Evolutionary conservation across 2,329 filamentous ascomycete genomes (phyloP), one percentile per base, ranked within the genome.

Genomic region (Dactylellina haptotyla): DNA sequence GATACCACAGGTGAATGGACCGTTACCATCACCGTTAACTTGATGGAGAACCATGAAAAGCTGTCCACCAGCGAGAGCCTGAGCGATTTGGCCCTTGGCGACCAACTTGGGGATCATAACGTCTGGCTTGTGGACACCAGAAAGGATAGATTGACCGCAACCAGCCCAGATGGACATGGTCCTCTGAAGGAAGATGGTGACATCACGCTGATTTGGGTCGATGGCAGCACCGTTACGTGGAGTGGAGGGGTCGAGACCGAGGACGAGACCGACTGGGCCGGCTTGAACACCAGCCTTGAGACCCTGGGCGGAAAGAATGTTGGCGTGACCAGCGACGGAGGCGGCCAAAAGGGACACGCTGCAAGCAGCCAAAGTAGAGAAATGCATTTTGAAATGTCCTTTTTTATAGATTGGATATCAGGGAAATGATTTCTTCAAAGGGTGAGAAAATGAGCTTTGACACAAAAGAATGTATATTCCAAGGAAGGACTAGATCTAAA

Each of bases 1-100:
- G 18, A 71, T 64, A 41, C 4, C 48, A 28, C 66, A 71, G n/a
- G n/a, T 28, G 28, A 71, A 71, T n/a, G 66, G 66, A 6, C 66
- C 66, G 41, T 58, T 63, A 2, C 66, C 66, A 12, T 71, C 57
- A 10, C 66, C 66, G 28, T 71, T 64, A n/a, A 71, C 58, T 34
- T 63, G 57, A 20, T 71, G 66, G 30, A 64, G 23, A 1, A 37
- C 18, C 66, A 71, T 41, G 26, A 23, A 25, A 20, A 71, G 14
- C 30, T 50, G 41, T 2, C 57, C 57, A 25, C 66, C 66, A 10
- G 66, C 18, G 12, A 43, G 14, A 16, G 30, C 57, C n/a, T 62
- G 39, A 1, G 58, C 48, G 12, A 71, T 16, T 23, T 59, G 45
- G 2, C 46, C 54, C n/a, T 41, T 59, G 16, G 16, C 20, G 9